Evolutionary conservation across 75 land plant species (phyloP), one percentile per base, ranked within the genome.

Genomic region (Selaginella tamariscina): DNA sequence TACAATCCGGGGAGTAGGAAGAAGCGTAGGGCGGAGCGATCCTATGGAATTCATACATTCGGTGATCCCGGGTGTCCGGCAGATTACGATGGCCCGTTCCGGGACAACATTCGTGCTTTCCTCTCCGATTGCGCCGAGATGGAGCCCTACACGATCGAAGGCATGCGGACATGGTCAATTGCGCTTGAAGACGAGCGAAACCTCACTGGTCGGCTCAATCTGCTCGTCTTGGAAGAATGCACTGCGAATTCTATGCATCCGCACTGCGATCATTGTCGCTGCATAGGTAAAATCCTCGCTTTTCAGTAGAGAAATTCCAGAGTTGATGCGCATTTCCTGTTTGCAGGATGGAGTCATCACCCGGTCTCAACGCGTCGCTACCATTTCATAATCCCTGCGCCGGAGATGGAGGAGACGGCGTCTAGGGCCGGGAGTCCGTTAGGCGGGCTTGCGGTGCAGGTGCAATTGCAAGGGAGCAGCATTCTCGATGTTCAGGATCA

Each of bases 291-390:
- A 39, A 39, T 39, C 15, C 49, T 39, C 49, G 11, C 49, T 39
- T 39, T 15, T 39, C 49, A 5, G 11, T 39, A 39, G 11, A 5
- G 11, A 5, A 5, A 39, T 39, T 39, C 15, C 11, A 15, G 49
- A 5, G 49, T 39, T 39, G 11, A 5, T 39, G 49, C 49, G 49
- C 15, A 15, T 39, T 39, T 15, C n/a, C 2, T 0, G 23, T 68
- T 11, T 18, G 11, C 64, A 87, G 96, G 91, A 15, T 90, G 96
- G 96, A 87, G 91, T 0, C 76, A 82, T 54, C 85, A 90, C 56
- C 66, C 87, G 72, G 77, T 83, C 1, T 83, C 92, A 66, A 87
- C 71, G 56, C 78, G 73, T 49, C 86, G 85, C 56, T 90, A 77
- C 57, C 96, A 90, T 60, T 83, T 90, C 57, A 64, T 90, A 56